Percentiles rank a stretch among this genome's conserved stretches.
Evolutionary conservation across 2,329 filamentous ascomycete species (phyloP).

Genomic region (Elsinoe arachidis): DNA sequence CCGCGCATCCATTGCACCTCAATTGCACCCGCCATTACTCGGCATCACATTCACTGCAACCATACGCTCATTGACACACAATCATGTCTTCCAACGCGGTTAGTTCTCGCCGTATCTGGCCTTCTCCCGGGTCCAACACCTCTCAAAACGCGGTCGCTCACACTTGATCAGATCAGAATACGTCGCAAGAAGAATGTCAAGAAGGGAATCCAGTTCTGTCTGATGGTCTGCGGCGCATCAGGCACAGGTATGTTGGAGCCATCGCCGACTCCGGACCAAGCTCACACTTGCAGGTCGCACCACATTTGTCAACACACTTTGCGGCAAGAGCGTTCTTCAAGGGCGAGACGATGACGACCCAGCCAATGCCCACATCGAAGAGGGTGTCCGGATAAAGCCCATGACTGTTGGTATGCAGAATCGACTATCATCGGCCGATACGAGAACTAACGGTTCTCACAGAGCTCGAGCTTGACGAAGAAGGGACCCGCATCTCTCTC

Average conservation of each 20-base stretch:
- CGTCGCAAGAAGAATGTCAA: slow-evolving; percentile 99
- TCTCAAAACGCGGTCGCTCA: slow-evolving; percentile 13
- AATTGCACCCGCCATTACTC: slow-evolving; percentile 5
- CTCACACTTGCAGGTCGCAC: slow-evolving; percentile 61
- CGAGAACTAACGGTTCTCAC: slow-evolving; percentile 19
- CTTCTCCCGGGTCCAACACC: slow-evolving; percentile 15
- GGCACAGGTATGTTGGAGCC: slow-evolving; percentile 64
- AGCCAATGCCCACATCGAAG: slow-evolving; percentile 79
- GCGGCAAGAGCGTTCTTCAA: slow-evolving; percentile 81
- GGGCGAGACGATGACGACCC: slow-evolving; percentile 93
- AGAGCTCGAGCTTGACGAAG: slow-evolving; percentile 95
- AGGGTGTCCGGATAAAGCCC: slow-evolving; percentile 97
- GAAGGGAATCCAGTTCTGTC: slow-evolving; percentile 99
- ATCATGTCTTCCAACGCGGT: slow-evolving; percentile 17
- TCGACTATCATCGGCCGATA: not conserved
- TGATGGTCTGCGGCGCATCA: slow-evolving; percentile 99
- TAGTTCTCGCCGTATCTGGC: not conserved
- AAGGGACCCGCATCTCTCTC: slow-evolving; percentile 94
- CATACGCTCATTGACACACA: not conserved
- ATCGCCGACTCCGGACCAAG: not conserved
- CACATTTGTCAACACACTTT: slow-evolving; percentile 98
- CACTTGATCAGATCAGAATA: slow-evolving; percentile 69
- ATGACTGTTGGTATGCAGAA: slow-evolving; percentile 75
- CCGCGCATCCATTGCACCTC: slow-evolving; percentile 1
- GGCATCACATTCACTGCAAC: not conserved